Evolutionary conservation across 2,329 filamentous ascomycete species (phyloP).

Genomic region (Ilyonectria mors-panacis): DNA sequence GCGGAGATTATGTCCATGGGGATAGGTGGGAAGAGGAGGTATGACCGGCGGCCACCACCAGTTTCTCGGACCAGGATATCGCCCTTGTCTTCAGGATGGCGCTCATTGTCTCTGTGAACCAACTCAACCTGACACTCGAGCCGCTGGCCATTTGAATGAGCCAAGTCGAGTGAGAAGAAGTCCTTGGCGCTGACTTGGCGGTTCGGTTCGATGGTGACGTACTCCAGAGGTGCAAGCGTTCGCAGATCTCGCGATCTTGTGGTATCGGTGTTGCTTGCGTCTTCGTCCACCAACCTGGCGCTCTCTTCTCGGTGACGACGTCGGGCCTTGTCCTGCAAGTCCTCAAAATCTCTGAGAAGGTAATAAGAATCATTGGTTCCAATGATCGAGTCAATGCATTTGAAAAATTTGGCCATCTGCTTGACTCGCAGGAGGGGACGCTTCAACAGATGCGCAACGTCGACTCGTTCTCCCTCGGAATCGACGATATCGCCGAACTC

Average conservation of each 20-base stretch:
- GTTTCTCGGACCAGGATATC: conserved; percentile 95
- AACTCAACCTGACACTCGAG: conserved; percentile 92
- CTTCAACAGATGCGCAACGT: conserved; percentile 94
- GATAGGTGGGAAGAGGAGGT: conserved; percentile 95
- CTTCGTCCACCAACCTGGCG: conserved; percentile 85
- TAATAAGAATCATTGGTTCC: conserved; percentile 63
- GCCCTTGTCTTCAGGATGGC: conserved; percentile 76
- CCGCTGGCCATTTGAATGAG: conserved; percentile 91
- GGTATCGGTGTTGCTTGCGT: conserved; percentile 86
- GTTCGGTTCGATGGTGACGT: conserved; percentile 79
- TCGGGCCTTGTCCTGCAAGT: conserved; percentile 82
- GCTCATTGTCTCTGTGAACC: conserved; percentile 84
- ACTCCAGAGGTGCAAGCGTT: conserved; percentile 79
- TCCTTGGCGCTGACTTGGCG: conserved; percentile 92
- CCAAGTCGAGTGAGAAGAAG: conserved; percentile 86
- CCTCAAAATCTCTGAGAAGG: conserved; percentile 71
- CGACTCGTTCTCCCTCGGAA: conserved; percentile 87
- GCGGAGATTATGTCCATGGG: conserved; percentile 81
- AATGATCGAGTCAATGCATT: conserved; percentile 72
- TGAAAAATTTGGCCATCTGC: conserved; percentile 87
- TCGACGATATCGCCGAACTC: conserved; percentile 78
- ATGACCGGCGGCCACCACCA: conserved; percentile 79
- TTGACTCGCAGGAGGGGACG: conserved; percentile 90
- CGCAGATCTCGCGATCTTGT: conserved; percentile 84
- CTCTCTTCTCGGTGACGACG: conserved; percentile 75